phyloP scores from a whole-genome alignment of 108 stramenopile species.

The Stephanodiscus minutulus region DNA sequence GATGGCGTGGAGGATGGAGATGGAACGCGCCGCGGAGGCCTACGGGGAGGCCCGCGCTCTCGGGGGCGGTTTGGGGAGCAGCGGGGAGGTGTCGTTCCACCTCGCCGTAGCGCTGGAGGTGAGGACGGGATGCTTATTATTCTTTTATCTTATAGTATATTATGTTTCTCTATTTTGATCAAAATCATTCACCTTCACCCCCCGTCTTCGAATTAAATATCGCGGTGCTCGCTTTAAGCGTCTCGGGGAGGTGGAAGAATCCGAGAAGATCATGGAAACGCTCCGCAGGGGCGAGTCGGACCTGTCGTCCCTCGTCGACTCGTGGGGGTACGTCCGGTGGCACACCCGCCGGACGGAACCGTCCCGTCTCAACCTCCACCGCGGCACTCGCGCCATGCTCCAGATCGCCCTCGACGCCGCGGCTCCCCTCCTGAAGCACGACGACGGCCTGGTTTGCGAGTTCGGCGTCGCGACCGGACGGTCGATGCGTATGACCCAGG shows the following conservation, averaged over 20 bases:
- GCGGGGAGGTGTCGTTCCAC: constrained; percentile 55
- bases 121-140: neutral
- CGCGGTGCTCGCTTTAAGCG: constrained; percentile 36
- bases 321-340: constrained; percentile 90
- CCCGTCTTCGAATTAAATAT: neutral
- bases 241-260: constrained; percentile 63
- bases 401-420: constrained; percentile 82
- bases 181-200: neutral
- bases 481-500: constrained; percentile 79
- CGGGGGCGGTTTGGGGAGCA: constrained; percentile 29
- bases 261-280: constrained; percentile 71
- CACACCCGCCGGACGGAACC: constrained; percentile 66
- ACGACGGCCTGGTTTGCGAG: constrained; percentile 81
- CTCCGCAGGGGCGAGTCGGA: constrained; percentile 69
- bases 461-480: constrained; percentile 86
- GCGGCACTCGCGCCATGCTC: constrained; percentile 82
- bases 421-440: constrained; percentile 63
- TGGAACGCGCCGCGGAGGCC: constrained; percentile 65
- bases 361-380: constrained; percentile 65
- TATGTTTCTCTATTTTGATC: too few species aligned
- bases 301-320: constrained; percentile 73
- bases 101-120: constrained; percentile 81
- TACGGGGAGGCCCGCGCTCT: constrained; percentile 62
- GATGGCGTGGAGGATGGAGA: constrained; percentile 44
- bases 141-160: too few species aligned